Percentiles rank a stretch among this genome's conserved stretches.
These are phyloP conservation scores for Cryptococcus sp. DNA, from an alignment of 1,284 basidiomycete species.

Conservation along the genomic window DNA sequence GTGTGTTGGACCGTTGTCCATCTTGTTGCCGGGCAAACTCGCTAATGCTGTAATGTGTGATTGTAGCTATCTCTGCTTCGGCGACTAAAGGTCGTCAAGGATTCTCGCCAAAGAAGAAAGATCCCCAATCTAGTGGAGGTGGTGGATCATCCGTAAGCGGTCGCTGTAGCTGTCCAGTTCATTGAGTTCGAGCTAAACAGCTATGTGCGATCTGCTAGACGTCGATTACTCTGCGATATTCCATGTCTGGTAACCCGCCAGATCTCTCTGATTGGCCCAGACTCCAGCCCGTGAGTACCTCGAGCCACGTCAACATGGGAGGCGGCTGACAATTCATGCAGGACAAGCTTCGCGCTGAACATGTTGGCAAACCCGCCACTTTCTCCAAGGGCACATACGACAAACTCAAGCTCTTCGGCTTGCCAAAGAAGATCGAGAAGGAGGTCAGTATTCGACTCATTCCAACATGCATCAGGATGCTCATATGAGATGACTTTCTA, in stretches of 20 bases:
- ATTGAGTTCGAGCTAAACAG: too few relatives aligned
- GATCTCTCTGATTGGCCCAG: constrained; percentile 36
- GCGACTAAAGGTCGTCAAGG: constrained; percentile 14
- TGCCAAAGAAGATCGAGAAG: constrained; percentile 39
- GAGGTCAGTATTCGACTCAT: constrained; percentile 31
- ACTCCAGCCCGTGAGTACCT: constrained; percentile 36
- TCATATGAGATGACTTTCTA: constrained; percentile 2
- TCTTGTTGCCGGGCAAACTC: too few relatives aligned
- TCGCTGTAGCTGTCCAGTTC: not conserved
- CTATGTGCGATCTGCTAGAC: constrained; percentile 2
- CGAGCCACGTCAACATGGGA: not conserved
- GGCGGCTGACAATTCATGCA: constrained; percentile 7
- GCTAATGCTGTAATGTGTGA: too few relatives aligned
- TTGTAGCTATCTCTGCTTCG: constrained; percentile 2
- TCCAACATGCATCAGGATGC: not conserved
- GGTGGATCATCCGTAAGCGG: constrained; percentile 4
- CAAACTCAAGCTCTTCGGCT: constrained; percentile 41
- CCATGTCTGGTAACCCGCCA: constrained; percentile 28
- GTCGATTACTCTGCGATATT: constrained; percentile 25
- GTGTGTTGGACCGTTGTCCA: constrained; percentile 1
- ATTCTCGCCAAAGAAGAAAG: constrained; percentile 23
- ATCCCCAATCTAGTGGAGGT: constrained; percentile 14
- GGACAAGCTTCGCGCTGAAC: constrained; percentile 27
- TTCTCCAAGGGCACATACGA: constrained; percentile 37
- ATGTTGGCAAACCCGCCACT: constrained; percentile 40